phyloP scores from a whole-genome alignment of 169 alveolate species.

The Cryptosporidium xiaoi region DNA sequence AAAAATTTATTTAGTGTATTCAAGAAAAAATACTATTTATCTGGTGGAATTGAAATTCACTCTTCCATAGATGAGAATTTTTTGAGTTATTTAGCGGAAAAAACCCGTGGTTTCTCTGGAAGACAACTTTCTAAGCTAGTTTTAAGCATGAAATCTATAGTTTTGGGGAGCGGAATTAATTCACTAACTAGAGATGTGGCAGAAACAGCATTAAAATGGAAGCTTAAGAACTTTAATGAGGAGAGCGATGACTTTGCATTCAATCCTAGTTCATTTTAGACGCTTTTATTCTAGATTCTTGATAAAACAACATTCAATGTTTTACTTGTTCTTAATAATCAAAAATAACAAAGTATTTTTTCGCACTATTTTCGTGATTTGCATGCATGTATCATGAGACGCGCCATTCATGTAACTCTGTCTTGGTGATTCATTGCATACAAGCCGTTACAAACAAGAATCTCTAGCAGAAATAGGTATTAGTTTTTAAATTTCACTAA shows the following conservation, averaged over 20 bases:
- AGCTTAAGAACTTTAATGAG: slow-evolving; percentile 30
- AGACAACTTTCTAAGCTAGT: slow-evolving; percentile 92
- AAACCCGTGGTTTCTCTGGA: slow-evolving; percentile 94
- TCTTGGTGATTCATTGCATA: too few relatives aligned
- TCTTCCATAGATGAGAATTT: slow-evolving; percentile 82
- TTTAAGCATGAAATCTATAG: slow-evolving; percentile 84
- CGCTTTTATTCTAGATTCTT: too few relatives aligned
- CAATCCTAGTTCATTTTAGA: too few relatives aligned
- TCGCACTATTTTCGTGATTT: too few relatives aligned
- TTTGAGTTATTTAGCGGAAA: slow-evolving; percentile 85
- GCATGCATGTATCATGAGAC: too few relatives aligned
- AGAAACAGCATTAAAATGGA: slow-evolving; percentile 83
- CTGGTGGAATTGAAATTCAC: slow-evolving; percentile 77
- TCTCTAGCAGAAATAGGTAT: too few relatives aligned
- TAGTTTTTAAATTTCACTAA: too few relatives aligned
- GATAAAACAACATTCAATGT: too few relatives aligned
- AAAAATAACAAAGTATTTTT: too few relatives aligned
- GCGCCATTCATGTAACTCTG: too few relatives aligned
- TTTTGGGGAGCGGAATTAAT: slow-evolving; percentile 83
- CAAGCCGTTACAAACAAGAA: too few relatives aligned
- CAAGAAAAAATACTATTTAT: background rate
- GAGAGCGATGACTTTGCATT: background rate
- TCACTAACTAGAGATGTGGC: slow-evolving; percentile 83
- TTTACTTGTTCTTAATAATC: too few relatives aligned
- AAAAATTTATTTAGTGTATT: slow-evolving; percentile 59